Evolutionary conservation across 257 asterid species (phyloP).

Genomic region (Gynochthodes officinalis): DNA sequence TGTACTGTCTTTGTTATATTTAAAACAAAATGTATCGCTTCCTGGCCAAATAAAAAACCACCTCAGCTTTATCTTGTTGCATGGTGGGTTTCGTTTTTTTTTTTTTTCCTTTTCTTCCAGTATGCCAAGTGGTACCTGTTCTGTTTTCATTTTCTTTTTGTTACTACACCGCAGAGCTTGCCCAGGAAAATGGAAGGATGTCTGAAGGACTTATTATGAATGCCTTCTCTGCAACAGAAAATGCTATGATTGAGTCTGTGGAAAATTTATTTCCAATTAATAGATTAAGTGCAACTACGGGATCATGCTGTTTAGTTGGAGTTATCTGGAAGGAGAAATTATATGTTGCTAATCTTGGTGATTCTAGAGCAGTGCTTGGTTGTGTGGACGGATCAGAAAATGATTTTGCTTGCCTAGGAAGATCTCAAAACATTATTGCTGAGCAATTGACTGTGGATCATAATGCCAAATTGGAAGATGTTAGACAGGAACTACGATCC

Average conservation of each 20-base stretch:
- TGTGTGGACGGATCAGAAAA: slow-evolving; percentile 21
- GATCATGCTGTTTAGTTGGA: slow-evolving; percentile 85
- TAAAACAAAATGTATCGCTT: too few species aligned
- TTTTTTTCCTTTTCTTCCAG: background rate
- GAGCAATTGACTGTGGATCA: slow-evolving; percentile 79
- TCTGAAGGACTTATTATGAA: slow-evolving; percentile 47
- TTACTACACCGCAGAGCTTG: slow-evolving; percentile 44
- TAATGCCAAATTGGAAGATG: slow-evolving; percentile 60
- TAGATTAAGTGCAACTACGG: slow-evolving; percentile 52
- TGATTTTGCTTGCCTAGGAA: slow-evolving; percentile 43
- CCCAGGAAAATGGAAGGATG: slow-evolving; percentile 53
- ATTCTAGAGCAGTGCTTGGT: slow-evolving; percentile 86
- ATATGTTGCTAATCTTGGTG: slow-evolving; percentile 72
- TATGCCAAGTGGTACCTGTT: background rate
- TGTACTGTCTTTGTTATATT: too few species aligned
- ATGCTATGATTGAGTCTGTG: slow-evolving; percentile 51
- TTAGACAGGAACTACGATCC: slow-evolving; percentile 58
- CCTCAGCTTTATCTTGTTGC: too few species aligned
- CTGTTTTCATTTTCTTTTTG: background rate
- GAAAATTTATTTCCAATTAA: slow-evolving; percentile 36
- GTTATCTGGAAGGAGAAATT: slow-evolving; percentile 61
- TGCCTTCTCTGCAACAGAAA: slow-evolving; percentile 65
- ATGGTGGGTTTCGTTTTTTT: background rate
- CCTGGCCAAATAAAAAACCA: too few species aligned
- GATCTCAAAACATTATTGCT: slow-evolving; percentile 46